These are phyloP conservation scores for Dispira simplex DNA, from an alignment of 192 early-diverging fungal genomes.

Conservation along the genomic window DNA sequence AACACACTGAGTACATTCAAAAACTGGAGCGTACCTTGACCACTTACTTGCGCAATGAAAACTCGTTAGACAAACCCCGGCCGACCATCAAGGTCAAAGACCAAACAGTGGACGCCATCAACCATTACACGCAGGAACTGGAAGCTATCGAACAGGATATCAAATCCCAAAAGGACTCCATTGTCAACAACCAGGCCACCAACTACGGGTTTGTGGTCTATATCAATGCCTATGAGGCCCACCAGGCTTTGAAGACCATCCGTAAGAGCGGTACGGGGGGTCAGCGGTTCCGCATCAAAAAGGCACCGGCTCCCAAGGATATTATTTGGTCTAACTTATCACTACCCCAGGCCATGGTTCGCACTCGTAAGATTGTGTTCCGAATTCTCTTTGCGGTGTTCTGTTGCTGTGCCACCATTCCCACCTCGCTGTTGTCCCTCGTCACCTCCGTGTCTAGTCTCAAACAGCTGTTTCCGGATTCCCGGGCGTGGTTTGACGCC, in stretches of 20 bases:
- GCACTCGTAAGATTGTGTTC: slow-evolving; percentile 20
- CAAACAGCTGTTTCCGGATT: slow-evolving; percentile 31
- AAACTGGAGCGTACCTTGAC: slow-evolving; percentile 46
- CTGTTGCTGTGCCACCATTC: slow-evolving; percentile 51
- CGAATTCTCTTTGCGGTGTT: slow-evolving; percentile 32
- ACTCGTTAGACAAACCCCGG: slow-evolving; percentile 18
- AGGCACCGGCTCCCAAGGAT: slow-evolving; percentile 59
- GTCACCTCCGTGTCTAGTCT: slow-evolving; percentile 41
- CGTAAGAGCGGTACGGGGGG: slow-evolving; percentile 8
- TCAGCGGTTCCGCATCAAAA: slow-evolving; percentile 16
- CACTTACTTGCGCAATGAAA: slow-evolving; percentile 26
- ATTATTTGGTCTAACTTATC: slow-evolving; percentile 60
- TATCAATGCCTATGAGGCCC: slow-evolving; percentile 29
- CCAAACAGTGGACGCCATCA: slow-evolving; percentile 46
- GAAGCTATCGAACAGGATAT: slow-evolving; percentile 37
- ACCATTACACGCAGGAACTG: slow-evolving; percentile 47
- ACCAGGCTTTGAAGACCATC: slow-evolving; percentile 22
- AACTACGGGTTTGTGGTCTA: slow-evolving; percentile 62
- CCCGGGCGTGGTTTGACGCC: slow-evolving; percentile 24
- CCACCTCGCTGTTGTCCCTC: slow-evolving; percentile 40
- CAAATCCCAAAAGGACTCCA: slow-evolving; percentile 25
- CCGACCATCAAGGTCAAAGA: slow-evolving; percentile 26
- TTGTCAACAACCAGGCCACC: slow-evolving; percentile 32
- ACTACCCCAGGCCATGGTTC: slow-evolving; percentile 30
- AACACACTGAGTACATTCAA: slow-evolving; percentile 44